Evolutionary conservation across 2,329 filamentous ascomycete genomes (phyloP), one percentile per base, ranked within the genome.

Genomic region (Colletotrichum musae): DNA sequence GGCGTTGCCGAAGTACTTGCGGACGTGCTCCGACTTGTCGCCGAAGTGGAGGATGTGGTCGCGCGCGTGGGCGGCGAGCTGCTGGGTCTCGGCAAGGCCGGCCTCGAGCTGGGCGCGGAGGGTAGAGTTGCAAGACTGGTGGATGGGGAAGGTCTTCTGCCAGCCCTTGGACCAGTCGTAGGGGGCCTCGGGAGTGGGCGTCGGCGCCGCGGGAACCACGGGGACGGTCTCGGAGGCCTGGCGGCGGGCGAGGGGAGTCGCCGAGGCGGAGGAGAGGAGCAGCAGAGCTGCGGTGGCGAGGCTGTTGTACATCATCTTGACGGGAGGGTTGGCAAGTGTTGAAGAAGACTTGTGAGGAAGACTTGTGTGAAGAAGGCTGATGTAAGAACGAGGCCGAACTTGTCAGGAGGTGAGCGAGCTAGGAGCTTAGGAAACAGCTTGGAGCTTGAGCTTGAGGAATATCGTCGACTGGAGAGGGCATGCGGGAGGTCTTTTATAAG

Each of bases 1-100:
- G 1, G 82, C 82, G 60, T 87, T 84, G 53, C 91, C 89, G 75
- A 93, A 93, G 80, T 92, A 93, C 80, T 90, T 92, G 60, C 82
- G 81, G 75, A 89, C 90, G 68, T 91, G 84, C 21, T 85, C 81
- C 10, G 89, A 91, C 28, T 83, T 80, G 78, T 86, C 84, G 39
- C 90, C 89, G 73, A 82, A 87, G 54, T 84, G 83, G 15, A 88
- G 83, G 58, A 91, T 85, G 75, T 93, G 91, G 48, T 90, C 85
- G 68, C 86, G 87, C 6, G 91, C 91, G 74, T 92, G 89, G 59
- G 83, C 77, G 7, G 88, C 89, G 4, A 93, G 82, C 59, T 79
- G 76, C 47, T 90, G 78, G 5, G 88, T 84, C 76, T 93, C 91
- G 18, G 85, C 80, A 0, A 93, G 81, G 6, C 84, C 91, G 16